Conservation (phyloP, 768 basidiomycete species). For the Auriscalpium vulgare region DNA sequence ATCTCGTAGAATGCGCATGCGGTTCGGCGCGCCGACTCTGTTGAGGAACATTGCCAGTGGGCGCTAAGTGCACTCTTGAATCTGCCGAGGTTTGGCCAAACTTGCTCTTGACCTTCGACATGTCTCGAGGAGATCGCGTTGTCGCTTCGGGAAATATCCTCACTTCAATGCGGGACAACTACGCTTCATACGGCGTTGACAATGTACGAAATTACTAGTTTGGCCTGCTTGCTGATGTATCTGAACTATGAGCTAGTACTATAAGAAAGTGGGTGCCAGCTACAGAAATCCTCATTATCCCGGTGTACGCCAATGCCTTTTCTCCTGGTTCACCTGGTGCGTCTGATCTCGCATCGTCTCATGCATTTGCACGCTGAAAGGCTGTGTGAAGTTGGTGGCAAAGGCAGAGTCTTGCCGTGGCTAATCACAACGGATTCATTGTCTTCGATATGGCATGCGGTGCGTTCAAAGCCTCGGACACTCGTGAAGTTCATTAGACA, state of each 20-base stretch:
- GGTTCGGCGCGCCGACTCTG: too few relatives aligned
- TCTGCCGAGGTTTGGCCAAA: too few relatives aligned
- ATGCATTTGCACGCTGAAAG: neutral
- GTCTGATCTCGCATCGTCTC: neutral
- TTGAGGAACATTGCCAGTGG: too few relatives aligned
- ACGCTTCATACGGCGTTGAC: conserved; percentile 46
- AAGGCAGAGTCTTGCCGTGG: conserved; percentile 22
- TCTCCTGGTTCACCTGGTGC: conserved; percentile 45
- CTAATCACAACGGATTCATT: conserved; percentile 19
- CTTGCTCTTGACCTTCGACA: conserved; percentile 1
- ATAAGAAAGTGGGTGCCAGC: conserved; percentile 53
- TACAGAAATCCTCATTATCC: conserved; percentile 73
- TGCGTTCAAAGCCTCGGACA: conserved; percentile 14
- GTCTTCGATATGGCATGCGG: conserved; percentile 56
- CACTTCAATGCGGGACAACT: conserved; percentile 45
- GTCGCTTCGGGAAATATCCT: conserved; percentile 18
- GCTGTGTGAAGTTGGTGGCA: conserved; percentile 29
- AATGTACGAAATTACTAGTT: conserved; percentile 31
- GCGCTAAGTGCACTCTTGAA: too few relatives aligned
- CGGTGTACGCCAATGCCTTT: conserved; percentile 48
- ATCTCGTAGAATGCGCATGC: too few relatives aligned
- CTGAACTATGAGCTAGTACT: conserved; percentile 34
- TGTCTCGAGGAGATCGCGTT: conserved; percentile 21
- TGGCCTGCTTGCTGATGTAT: too few relatives aligned
- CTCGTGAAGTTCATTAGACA: neutral